phyloP scores from a whole-genome alignment of 306 rosid species.

The Gillenia trifoliata region DNA sequence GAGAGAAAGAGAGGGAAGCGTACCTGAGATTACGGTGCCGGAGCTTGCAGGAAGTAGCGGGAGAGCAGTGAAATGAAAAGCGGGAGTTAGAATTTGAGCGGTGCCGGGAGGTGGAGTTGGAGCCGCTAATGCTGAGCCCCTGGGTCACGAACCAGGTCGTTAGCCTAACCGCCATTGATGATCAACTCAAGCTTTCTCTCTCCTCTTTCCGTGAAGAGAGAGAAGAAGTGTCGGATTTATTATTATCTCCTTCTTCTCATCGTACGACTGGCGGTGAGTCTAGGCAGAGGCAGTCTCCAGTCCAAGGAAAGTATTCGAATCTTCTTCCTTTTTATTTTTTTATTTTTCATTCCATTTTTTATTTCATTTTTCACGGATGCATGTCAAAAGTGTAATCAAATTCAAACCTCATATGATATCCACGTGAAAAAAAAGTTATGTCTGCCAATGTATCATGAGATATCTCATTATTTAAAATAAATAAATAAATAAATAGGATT shows the following conservation, averaged over 20 bases:
- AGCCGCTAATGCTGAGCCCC: slow-evolving; percentile 24
- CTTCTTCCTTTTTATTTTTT: background rate
- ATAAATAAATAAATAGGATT: background rate
- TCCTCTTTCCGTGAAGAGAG: background rate
- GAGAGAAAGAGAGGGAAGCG: background rate
- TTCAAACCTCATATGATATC: too few species aligned
- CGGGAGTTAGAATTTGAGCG: slow-evolving; percentile 15
- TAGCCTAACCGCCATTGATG: slow-evolving; percentile 53
- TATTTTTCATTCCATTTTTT: too few species aligned
- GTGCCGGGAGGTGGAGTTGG: slow-evolving; percentile 21
- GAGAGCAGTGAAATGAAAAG: slow-evolving; percentile 28
- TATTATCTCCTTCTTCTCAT: background rate
- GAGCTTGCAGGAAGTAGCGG: slow-evolving; percentile 50
- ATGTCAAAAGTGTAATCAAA: too few species aligned
- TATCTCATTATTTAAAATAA: too few species aligned
- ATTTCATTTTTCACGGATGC: too few species aligned
- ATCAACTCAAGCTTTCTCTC: background rate
- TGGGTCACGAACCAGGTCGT: slow-evolving; percentile 52
- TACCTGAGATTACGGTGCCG: slow-evolving; percentile 60
- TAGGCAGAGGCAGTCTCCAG: background rate
- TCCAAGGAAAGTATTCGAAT: background rate
- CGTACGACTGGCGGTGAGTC: background rate
- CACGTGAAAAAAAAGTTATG: too few species aligned
- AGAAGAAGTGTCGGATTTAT: background rate
- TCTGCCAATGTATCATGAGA: too few species aligned